Base-by-base conservation (phyloP, 345 rosid genomes). In the Cardamine chenopodiifolia region DNA sequence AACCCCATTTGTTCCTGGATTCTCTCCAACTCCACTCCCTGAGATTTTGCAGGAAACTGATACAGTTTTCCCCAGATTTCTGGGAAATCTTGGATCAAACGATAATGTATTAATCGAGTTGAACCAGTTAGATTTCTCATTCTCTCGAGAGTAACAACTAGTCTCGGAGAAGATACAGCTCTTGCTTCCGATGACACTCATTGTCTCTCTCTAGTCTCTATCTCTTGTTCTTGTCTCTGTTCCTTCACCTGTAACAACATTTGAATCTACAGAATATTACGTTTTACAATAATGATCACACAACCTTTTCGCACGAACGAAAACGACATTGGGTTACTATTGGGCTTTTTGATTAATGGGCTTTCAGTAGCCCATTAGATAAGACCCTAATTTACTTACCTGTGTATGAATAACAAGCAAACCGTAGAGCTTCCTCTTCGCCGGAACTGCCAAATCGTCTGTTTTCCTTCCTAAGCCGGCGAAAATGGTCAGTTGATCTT, bases 21-120 rank as follows among this genome's bases (percentile, higher is more conserved):
- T 78, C 39, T 74, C 83, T 47, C 71, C 80, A 42, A n/a, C 49
- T 45, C 49, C 49, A 45, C 20, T 45, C 49, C 49, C 49, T 45
- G 90, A 71, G 54, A 84, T 17, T 56, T 66, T 75, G 73, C 88
- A 84, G 17, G 78, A 71, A 34, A 90, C 65, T 78, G 47, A 44
- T 8, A 74, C 40, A 17, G 75, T 58, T 45, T 7, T 17, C 0
- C 22, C 1, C 63, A 49, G 48, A 56, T 37, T 70, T 5, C 71
- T 80, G 49, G 72, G 68, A 19, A 70, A 26, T 74, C 31, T 73
- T 37, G 71, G 53, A 69, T 50, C 71, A 70, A 59, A 49, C 1
- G 52, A 42, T 2, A 74, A 42, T 67, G 68, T 84, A 14, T 25
- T 56, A 9, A 17, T 66, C 13, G 67, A 39, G 50, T 13, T 26